phyloP scores from a whole-genome alignment of 1,139 yeast species.

The Yarrowia galli region DNA sequence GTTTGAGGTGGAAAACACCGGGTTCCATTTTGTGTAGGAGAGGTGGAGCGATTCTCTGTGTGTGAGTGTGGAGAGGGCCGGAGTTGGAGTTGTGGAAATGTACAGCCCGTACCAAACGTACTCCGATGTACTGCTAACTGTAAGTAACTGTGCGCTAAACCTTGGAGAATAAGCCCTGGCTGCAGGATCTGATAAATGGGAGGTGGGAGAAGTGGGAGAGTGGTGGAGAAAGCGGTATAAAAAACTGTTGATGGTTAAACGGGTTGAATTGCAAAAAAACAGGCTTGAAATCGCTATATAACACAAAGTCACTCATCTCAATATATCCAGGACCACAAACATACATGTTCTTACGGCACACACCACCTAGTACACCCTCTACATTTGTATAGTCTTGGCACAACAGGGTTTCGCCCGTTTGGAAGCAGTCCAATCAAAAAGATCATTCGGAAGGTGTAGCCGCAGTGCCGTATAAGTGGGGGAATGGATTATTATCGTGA shows the following conservation, averaged over 20 bases:
- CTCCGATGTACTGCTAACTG: too few species aligned
- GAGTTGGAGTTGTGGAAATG: neutral
- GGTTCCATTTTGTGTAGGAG: slow-evolving; percentile 32
- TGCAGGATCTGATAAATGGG: slow-evolving; percentile 32
- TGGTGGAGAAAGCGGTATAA: neutral
- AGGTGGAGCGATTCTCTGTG: too few species aligned
- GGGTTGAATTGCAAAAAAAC: too few species aligned
- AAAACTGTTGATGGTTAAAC: too few species aligned
- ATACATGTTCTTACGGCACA: too few species aligned
- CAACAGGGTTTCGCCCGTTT: slow-evolving; percentile 32
- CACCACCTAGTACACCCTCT: too few species aligned
- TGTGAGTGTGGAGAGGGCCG: neutral
- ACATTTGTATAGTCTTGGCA: slow-evolving; percentile 5
- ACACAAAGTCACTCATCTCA: too few species aligned
- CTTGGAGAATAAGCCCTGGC: slow-evolving; percentile 10
- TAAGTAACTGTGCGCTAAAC: slow-evolving; percentile 10
- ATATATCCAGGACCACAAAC: too few species aligned
- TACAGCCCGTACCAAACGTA: slow-evolving; percentile 1
- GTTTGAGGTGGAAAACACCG: slow-evolving; percentile 31
- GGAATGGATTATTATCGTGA: too few species aligned
- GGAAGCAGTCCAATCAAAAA: slow-evolving; percentile 34
- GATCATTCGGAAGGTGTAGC: slow-evolving; percentile 24
- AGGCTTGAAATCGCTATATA: too few species aligned
- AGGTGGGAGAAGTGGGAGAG: neutral
- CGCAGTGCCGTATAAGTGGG: slow-evolving; percentile 5